Percentiles rank a stretch among this genome's conserved stretches.
phyloP scores from a whole-genome alignment of 2,329 filamentous ascomycete genomes.

The Colletotrichum ledebouriae region DNA sequence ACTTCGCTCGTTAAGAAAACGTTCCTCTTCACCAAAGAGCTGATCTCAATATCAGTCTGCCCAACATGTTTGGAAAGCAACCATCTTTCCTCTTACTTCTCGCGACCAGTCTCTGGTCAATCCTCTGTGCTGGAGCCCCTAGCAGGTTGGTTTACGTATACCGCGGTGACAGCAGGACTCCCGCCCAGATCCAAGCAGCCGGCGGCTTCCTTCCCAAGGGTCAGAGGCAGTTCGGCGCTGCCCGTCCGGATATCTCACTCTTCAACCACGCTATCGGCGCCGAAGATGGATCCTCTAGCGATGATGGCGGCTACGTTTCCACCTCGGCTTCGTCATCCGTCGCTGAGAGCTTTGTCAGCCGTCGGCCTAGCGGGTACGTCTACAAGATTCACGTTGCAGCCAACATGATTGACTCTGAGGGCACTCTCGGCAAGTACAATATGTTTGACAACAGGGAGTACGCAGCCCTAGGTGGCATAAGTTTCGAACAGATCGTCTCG shows the following conservation, averaged over 20 bases:
- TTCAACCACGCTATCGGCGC: background rate
- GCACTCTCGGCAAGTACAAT: conserved; percentile 16
- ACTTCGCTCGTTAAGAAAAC: too few species aligned
- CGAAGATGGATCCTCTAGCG: background rate
- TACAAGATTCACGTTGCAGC: conserved; percentile 20
- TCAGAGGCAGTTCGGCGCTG: background rate
- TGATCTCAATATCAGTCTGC: too few species aligned
- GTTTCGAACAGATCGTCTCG: conserved; percentile 17
- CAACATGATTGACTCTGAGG: conserved; percentile 28
- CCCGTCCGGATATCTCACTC: background rate
- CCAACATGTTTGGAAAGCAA: too few species aligned
- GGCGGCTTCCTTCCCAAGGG: conserved; percentile 12
- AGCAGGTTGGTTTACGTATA: background rate
- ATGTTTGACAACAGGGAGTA: background rate
- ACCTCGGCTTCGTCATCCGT: background rate
- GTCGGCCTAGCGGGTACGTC: background rate
- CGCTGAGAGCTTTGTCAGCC: background rate
- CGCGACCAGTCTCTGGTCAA: background rate
- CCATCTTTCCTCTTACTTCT: background rate
- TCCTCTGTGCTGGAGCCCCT: background rate
- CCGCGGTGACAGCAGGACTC: background rate
- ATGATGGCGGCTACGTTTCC: conserved; percentile 13
- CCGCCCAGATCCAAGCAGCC: background rate
- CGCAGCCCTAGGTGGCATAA: conserved; percentile 15
- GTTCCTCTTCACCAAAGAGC: too few species aligned